Conservation (phyloP, 768 basidiomycete genomes). For the Hericium alpestre region DNA sequence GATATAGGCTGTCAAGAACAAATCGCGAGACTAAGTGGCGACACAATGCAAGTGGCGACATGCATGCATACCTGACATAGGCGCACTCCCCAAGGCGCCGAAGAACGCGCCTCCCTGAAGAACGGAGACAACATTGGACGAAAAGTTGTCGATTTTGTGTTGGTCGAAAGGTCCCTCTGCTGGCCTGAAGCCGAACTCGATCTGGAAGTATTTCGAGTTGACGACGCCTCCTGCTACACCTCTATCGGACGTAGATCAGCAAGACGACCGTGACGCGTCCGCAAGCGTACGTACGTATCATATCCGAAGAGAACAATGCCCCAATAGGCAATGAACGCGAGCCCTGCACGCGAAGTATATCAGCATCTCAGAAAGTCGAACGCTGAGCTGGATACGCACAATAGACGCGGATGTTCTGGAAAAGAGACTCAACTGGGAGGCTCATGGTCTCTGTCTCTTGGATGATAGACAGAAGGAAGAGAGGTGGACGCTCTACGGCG, state of each 20-base stretch:
- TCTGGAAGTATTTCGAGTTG: constrained; percentile 45
- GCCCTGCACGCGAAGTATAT: constrained; percentile 29
- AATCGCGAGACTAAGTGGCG: not conserved
- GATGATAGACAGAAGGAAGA: no score
- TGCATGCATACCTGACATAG: constrained; percentile 45
- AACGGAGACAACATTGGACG: constrained; percentile 78
- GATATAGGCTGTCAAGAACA: constrained; percentile 34
- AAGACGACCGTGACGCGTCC: constrained; percentile 12
- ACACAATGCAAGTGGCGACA: not conserved
- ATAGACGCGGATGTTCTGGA: constrained; percentile 57
- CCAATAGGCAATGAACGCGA: constrained; percentile 68
- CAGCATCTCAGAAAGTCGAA: not conserved
- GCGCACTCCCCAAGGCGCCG: constrained; percentile 67
- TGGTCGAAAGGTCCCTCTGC: constrained; percentile 31
- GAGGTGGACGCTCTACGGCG: no score
- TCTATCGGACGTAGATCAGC: constrained; percentile 20
- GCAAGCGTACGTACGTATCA: constrained; percentile 42
- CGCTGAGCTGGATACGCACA: constrained; percentile 29
- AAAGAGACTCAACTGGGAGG: not conserved
- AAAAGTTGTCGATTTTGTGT: constrained; percentile 38
- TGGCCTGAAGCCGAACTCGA: constrained; percentile 49
- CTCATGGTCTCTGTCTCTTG: not conserved
- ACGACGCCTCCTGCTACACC: constrained; percentile 67
- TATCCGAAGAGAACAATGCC: constrained; percentile 80
- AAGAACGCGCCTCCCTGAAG: constrained; percentile 85